A percentile compares a stretch with the other conserved stretches of the same genome.
These are phyloP conservation scores for Flaveria trinervia DNA, from an alignment of 129 eudicot species.

Conservation along the genomic window DNA sequence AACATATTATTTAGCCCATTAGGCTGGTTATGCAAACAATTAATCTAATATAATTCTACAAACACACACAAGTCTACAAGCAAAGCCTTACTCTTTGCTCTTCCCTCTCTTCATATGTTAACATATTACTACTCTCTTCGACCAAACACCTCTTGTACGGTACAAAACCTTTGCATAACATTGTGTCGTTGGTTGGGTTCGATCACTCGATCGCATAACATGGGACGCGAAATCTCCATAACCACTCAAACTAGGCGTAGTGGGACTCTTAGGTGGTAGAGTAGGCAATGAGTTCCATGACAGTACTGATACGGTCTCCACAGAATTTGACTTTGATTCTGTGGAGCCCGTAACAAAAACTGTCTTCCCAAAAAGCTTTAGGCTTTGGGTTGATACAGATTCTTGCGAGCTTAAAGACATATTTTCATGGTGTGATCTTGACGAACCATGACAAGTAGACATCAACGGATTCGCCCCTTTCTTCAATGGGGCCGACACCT, in stretches of 20 bases:
- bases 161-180: slow-evolving; percentile 2
- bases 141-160: background rate
- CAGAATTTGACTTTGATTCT: slow-evolving; percentile 26
- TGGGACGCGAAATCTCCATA: too few species aligned
- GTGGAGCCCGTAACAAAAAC: slow-evolving; percentile 38
- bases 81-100: background rate
- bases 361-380: slow-evolving; percentile 73
- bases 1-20: background rate
- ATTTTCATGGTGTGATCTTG: slow-evolving; percentile 42
- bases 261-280: slow-evolving; percentile 5
- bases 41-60: background rate
- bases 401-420: slow-evolving; percentile 47
- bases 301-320: slow-evolving; percentile 6
- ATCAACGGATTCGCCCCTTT: slow-evolving; percentile 18
- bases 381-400: slow-evolving; percentile 32
- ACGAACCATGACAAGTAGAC: slow-evolving; percentile 25
- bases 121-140: background rate
- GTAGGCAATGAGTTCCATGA: slow-evolving; percentile 22
- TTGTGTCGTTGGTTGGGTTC: slow-evolving; percentile 23
- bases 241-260: background rate
- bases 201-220: background rate
- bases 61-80: background rate
- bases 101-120: slow-evolving; percentile 1
- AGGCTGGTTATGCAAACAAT: background rate
- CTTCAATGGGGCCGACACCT: slow-evolving; percentile 31